These are phyloP conservation scores for Vairimorpha necatrix DNA, from an alignment of 371 early-diverging fungal genomes.

Conservation along the genomic window DNA sequence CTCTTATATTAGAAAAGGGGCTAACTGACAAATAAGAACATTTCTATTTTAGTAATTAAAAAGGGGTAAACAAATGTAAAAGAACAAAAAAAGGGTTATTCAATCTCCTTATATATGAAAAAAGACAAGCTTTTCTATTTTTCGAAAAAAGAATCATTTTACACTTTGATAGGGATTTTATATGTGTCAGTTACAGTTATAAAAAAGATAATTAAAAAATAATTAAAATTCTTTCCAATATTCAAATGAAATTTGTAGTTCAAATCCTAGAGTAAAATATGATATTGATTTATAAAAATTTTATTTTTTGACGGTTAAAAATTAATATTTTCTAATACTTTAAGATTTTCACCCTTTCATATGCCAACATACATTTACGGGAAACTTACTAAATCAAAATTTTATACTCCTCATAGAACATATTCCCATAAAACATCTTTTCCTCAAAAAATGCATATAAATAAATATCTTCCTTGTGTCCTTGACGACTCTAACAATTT, in stretches of 20 bases:
- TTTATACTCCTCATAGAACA: slow-evolving; percentile 18
- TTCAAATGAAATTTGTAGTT: too few species aligned
- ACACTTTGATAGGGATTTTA: background rate
- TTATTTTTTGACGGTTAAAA: too few species aligned
- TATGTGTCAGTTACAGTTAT: background rate
- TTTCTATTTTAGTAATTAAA: too few species aligned
- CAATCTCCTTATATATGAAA: too few species aligned
- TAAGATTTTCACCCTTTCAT: background rate
- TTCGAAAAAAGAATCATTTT: background rate
- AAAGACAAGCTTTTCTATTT: background rate
- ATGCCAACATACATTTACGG: slow-evolving; percentile 48
- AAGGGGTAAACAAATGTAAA: too few species aligned
- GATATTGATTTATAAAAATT: too few species aligned
- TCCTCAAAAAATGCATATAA: background rate
- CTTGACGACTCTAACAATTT: background rate
- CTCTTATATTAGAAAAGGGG: too few species aligned
- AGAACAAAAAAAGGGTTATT: too few species aligned
- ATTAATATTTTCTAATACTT: too few species aligned
- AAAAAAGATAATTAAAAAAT: background rate
- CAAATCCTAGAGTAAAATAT: too few species aligned
- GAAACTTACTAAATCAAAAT: slow-evolving; percentile 29
- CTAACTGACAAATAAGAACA: too few species aligned
- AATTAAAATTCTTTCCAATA: too few species aligned
- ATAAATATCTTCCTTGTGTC: background rate
- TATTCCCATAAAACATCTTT: slow-evolving; percentile 9